phyloP scores from a whole-genome alignment of 192 early-diverging fungal species.

The Backusella mclennaniae region DNA sequence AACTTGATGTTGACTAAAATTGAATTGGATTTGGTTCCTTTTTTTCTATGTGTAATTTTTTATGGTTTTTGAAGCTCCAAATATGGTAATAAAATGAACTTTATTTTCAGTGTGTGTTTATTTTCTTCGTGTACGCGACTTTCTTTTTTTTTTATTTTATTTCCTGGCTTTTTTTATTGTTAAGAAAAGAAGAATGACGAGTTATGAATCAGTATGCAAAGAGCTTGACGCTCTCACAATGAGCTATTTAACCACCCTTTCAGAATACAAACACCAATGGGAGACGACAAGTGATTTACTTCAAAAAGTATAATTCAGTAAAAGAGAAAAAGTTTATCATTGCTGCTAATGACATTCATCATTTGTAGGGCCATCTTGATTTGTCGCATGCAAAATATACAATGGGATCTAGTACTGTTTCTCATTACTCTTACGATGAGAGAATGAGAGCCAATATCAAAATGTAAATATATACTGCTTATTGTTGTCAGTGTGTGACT shows the following conservation, averaged over 20 bases:
- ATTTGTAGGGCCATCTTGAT: conserved; percentile 35
- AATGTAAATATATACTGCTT: conserved; percentile 21
- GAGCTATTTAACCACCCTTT: conserved; percentile 19
- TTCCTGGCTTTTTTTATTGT: background rate
- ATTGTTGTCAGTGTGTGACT: background rate
- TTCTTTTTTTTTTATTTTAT: background rate
- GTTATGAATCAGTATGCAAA: conserved; percentile 19
- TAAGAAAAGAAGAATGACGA: background rate
- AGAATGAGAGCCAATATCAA: conserved; percentile 39
- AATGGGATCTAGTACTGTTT: conserved; percentile 39
- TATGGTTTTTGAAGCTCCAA: background rate
- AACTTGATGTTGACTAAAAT: background rate
- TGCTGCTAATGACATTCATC: background rate
- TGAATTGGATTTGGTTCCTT: too few relatives aligned
- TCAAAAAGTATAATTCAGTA: conserved; percentile 19
- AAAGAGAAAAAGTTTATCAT: background rate
- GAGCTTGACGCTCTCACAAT: conserved; percentile 19
- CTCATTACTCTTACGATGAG: conserved; percentile 39
- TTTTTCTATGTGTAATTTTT: too few relatives aligned
- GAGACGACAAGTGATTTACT: conserved; percentile 15
- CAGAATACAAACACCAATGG: conserved; percentile 28
- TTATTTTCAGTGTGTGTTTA: background rate
- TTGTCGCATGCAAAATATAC: conserved; percentile 48
- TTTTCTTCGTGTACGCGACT: background rate
- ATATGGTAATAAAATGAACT: background rate